Evolutionary conservation across 164 flowering plant genomes (phyloP).

Genomic region (Nelumbo lutea): DNA sequence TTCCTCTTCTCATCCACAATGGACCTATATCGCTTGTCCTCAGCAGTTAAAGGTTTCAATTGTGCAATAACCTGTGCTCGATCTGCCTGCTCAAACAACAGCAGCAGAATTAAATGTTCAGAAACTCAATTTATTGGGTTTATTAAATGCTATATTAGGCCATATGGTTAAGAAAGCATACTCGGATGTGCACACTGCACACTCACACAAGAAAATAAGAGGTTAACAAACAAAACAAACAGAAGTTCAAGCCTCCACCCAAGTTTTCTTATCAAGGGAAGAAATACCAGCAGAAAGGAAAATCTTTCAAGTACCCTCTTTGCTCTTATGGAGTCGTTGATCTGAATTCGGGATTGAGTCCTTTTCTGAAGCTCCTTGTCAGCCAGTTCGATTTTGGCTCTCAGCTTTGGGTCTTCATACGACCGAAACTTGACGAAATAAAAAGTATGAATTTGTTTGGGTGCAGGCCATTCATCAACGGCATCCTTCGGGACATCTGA

Average conservation of each 20-base stretch:
- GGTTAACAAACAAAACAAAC: neutral
- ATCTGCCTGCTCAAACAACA: constrained; percentile 41
- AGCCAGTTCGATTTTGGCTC: constrained; percentile 54
- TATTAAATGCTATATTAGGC: neutral
- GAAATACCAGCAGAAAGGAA: neutral
- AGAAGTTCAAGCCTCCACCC: neutral
- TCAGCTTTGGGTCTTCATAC: constrained; percentile 72
- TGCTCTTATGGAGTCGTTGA: constrained; percentile 51
- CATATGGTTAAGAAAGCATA: neutral
- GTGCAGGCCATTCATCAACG: constrained; percentile 84
- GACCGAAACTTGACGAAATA: constrained; percentile 53
- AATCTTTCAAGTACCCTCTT: constrained; percentile 50
- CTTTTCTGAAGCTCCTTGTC: constrained; percentile 62
- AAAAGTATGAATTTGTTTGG: constrained; percentile 54
- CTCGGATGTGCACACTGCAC: neutral
- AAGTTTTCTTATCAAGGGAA: neutral
- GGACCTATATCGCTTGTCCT: constrained; percentile 41
- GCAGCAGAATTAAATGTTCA: constrained; percentile 1
- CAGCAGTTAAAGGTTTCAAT: constrained; percentile 42
- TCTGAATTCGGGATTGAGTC: constrained; percentile 49
- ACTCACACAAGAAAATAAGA: too few relatives aligned
- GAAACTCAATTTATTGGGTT: neutral
- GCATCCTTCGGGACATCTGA: constrained; percentile 58
- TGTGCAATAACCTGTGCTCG: constrained; percentile 44
- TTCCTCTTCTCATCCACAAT: constrained; percentile 58